Evolutionary conservation across 768 basidiomycete genomes (phyloP).

Genomic region (Strobilomyces confusus): DNA sequence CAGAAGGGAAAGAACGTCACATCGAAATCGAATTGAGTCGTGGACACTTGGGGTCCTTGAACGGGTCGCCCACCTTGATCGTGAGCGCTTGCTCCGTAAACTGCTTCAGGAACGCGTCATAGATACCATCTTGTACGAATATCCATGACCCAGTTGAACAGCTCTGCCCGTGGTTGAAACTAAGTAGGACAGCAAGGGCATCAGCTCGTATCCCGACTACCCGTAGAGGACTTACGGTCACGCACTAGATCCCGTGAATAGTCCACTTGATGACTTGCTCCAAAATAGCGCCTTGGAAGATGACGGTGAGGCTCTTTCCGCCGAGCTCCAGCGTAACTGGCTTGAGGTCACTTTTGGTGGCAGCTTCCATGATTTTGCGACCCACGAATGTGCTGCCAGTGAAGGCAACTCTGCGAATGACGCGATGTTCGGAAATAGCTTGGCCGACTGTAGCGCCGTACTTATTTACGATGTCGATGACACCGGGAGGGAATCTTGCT

Average conservation of each 20-base stretch:
- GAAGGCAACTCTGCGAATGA: conserved; percentile 8
- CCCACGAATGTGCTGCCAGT: conserved; percentile 10
- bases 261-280: conserved; percentile 14
- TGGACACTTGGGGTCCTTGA: conserved; percentile 8
- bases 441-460: conserved; percentile 8
- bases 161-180: conserved; percentile 8
- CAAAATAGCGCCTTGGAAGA: conserved; percentile 10
- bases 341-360: conserved; percentile 12
- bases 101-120: conserved; percentile 1
- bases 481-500: conserved; percentile 9
- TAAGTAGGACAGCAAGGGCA: background rate
- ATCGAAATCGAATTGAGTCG: conserved; percentile 9
- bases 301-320: conserved; percentile 11
- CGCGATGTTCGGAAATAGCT: conserved; percentile 8
- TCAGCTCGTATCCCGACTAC: background rate
- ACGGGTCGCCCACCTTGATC: conserved; percentile 7
- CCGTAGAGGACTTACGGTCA: background rate
- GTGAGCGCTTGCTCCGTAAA: conserved; percentile 7
- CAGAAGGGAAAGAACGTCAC: background rate
- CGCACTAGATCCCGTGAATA: conserved; percentile 8
- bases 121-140: conserved; percentile 7
- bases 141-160: conserved; percentile 12
- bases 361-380: conserved; percentile 12
- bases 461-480: conserved; percentile 6
- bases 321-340: conserved; percentile 10